Percentiles rank a stretch among this genome's conserved stretches.
Conservation (phyloP, 2,329 filamentous ascomycete species). For the Cadophora sp. region DNA sequence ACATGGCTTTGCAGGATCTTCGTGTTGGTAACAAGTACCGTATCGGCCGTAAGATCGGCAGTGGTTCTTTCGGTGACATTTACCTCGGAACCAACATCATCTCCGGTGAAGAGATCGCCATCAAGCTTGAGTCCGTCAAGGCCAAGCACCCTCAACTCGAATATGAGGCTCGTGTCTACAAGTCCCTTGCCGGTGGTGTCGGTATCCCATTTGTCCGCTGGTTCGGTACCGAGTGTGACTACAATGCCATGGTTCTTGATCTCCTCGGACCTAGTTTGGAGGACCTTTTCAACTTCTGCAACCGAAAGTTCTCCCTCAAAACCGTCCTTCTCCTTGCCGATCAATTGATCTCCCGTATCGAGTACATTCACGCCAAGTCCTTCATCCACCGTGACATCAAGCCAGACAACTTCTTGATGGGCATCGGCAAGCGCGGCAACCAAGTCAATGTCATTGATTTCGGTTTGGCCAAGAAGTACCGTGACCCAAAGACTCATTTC, state of each 20-base stretch:
- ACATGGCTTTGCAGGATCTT: constrained; percentile 74
- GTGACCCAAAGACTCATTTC: constrained; percentile 99
- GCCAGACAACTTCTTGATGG: constrained; percentile 99
- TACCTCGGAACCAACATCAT: constrained; percentile 99
- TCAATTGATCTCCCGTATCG: constrained; percentile 98
- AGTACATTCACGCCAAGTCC: constrained; percentile 99
- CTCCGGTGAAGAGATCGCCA: constrained; percentile 98
- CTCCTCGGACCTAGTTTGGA: constrained; percentile 94
- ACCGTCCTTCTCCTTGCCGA: constrained; percentile 96
- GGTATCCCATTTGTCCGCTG: constrained; percentile 98
- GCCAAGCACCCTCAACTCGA: constrained; percentile 99
- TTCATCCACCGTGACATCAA: constrained; percentile 99
- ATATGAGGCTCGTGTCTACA: constrained; percentile 95
- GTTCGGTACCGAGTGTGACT: constrained; percentile 99
- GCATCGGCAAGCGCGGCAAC: constrained; percentile 98
- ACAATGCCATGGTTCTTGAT: constrained; percentile 99
- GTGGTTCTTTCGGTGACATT: constrained; percentile 96
- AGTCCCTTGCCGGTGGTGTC: constrained; percentile 90
- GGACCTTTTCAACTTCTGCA: constrained; percentile 99
- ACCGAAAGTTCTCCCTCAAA: constrained; percentile 99
- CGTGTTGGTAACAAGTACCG: constrained; percentile 99
- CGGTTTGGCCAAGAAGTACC: constrained; percentile 98
- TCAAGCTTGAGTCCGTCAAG: constrained; percentile 99
- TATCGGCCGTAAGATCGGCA: constrained; percentile 98
- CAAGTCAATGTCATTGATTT: constrained; percentile 99